phyloP scores from a whole-genome alignment of 805 yeast genomes.

The Wickerhamomyces queroliae region DNA sequence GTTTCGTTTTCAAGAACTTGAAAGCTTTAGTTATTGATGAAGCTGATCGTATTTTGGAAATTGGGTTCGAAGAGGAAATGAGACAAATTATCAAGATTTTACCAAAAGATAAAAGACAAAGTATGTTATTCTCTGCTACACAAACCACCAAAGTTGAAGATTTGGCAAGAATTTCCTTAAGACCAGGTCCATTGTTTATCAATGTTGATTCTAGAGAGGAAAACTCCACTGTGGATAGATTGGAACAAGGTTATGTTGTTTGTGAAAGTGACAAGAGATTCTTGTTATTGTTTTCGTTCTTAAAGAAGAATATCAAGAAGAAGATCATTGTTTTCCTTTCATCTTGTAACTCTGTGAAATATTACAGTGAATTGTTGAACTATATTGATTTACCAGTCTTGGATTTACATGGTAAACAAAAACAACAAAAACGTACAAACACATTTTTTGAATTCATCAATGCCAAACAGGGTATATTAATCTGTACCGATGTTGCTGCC shows the following conservation, averaged over 20 bases:
- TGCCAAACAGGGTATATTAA: conserved; percentile 87
- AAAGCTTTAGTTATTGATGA: conserved; percentile 94
- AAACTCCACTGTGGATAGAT: conserved; percentile 89
- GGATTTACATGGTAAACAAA: conserved; percentile 96
- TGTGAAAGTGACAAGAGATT: conserved; percentile 96
- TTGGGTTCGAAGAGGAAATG: conserved; percentile 99
- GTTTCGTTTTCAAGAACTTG: conserved; percentile 89
- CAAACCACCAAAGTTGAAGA: conserved; percentile 99
- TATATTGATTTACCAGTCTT: conserved; percentile 96
- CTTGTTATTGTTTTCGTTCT: conserved; percentile 81
- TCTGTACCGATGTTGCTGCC: conserved; percentile 99
- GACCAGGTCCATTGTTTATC: conserved; percentile 90
- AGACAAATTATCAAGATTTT: conserved; percentile 89
- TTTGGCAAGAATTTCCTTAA: conserved; percentile 90
- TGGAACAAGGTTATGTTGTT: conserved; percentile 97
- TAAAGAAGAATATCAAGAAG: conserved; percentile 89
- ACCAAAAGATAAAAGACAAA: conserved; percentile 89
- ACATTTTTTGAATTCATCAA: conserved; percentile 98
- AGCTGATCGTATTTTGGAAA: conserved; percentile 96
- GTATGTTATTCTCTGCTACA: conserved; percentile 98
- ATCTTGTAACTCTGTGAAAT: conserved; percentile 95
- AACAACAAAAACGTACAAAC: conserved; percentile 97
- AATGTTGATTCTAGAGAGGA: conserved; percentile 84
- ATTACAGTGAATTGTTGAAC: conserved; percentile 89
- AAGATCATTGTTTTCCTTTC: conserved; percentile 91